Conservation (phyloP, 805 yeast genomes). For the Cyberlindnera xylosilytica region DNA sequence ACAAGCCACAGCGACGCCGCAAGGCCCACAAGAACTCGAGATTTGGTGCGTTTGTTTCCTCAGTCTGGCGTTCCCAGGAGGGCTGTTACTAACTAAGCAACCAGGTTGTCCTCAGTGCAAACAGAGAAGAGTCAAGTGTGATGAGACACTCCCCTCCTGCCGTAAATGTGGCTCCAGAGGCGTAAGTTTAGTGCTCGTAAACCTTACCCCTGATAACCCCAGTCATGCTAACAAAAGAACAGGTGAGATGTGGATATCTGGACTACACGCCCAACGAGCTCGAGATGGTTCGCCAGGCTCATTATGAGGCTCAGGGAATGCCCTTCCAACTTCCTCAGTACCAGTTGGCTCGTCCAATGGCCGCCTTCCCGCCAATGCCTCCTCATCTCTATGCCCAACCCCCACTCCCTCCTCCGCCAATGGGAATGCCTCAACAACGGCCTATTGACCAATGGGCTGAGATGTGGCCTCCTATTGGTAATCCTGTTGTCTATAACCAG, state of each 20-base stretch:
- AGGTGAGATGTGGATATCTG: conserved; percentile 20
- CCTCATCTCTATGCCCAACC: background rate
- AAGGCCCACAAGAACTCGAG: conserved; percentile 1
- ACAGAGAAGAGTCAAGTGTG: conserved; percentile 57
- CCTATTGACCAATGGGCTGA: background rate
- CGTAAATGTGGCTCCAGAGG: conserved; percentile 38
- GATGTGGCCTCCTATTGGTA: too few relatives aligned
- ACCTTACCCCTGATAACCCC: too few relatives aligned
- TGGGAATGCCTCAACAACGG: background rate
- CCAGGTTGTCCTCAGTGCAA: conserved; percentile 67
- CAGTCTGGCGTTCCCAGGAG: background rate
- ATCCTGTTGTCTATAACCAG: too few relatives aligned
- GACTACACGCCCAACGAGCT: conserved; percentile 18
- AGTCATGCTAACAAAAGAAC: background rate
- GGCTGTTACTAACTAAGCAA: background rate
- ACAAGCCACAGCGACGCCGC: background rate
- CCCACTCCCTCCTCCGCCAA: background rate
- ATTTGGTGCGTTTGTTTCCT: background rate
- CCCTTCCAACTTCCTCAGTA: background rate
- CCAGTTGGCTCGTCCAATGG: background rate
- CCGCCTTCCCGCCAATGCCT: background rate
- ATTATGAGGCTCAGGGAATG: conserved; percentile 5
- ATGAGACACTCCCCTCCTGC: conserved; percentile 56
- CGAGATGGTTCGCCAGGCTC: conserved; percentile 12
- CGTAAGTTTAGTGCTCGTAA: conserved; percentile 11